Percentiles rank a stretch among this genome's conserved stretches.
Evolutionary conservation across 1,284 basidiomycete species (phyloP).

Genomic region (Volvariella surrecta): DNA sequence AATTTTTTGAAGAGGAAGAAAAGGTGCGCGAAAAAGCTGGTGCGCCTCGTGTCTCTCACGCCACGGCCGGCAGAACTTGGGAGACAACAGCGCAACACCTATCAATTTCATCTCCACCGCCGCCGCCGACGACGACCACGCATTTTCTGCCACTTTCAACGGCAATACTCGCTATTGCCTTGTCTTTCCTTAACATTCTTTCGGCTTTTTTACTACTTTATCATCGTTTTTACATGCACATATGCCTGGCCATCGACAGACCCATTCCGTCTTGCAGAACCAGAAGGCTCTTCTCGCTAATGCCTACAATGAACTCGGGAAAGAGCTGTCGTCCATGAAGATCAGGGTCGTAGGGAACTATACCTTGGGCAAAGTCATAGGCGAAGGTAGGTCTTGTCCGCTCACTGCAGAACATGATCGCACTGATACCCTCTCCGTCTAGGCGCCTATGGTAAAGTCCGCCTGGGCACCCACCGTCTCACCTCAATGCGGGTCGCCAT

Average conservation of each 20-base stretch:
- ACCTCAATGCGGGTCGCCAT: constrained; percentile 88
- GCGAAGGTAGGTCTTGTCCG: constrained; percentile 68
- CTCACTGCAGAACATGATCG: not conserved
- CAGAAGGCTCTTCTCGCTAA: constrained; percentile 82
- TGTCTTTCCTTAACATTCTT: too few relatives aligned
- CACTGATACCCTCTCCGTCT: constrained; percentile 9
- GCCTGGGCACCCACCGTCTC: constrained; percentile 87
- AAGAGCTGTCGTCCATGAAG: constrained; percentile 84
- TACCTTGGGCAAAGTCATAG: constrained; percentile 91
- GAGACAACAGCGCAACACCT: too few relatives aligned
- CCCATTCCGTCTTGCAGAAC: constrained; percentile 64
- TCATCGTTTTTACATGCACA: constrained; percentile 19
- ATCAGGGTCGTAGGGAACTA: constrained; percentile 93
- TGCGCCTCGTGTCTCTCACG: too few relatives aligned
- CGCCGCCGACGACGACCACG: too few relatives aligned
- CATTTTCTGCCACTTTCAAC: too few relatives aligned
- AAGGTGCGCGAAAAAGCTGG: too few relatives aligned
- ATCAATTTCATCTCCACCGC: too few relatives aligned
- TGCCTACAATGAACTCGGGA: constrained; percentile 95
- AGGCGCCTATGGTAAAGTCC: constrained; percentile 92
- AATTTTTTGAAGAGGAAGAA: too few relatives aligned
- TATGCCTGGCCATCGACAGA: constrained; percentile 52
- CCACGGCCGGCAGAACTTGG: too few relatives aligned
- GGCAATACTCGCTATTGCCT: too few relatives aligned
- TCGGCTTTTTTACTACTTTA: constrained; percentile 10